A percentile compares a stretch with the other conserved stretches of the same genome.
phyloP scores from a whole-genome alignment of 805 yeast genomes.

The Wickerhamomyces hampshirensis region DNA sequence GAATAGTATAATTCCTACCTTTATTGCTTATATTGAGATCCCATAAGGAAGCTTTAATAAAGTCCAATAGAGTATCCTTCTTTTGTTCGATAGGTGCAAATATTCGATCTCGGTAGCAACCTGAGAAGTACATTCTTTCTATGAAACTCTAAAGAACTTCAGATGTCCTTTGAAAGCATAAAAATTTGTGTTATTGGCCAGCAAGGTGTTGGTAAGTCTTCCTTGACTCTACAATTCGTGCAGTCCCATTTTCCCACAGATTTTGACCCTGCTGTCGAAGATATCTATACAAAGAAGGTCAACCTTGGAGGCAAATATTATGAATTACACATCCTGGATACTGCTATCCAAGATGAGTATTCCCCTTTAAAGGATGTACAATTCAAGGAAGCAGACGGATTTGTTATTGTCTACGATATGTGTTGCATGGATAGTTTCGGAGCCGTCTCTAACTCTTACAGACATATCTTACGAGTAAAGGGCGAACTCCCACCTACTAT shows the following conservation, averaged over 20 bases:
- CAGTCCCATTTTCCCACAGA: slow-evolving; percentile 61
- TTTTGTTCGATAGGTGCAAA: no score
- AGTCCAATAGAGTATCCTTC: no score
- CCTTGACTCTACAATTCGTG: slow-evolving; percentile 56
- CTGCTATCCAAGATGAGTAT: slow-evolving; percentile 81
- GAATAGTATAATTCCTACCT: no score
- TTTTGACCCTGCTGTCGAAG: slow-evolving; percentile 66
- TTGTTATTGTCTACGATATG: slow-evolving; percentile 16
- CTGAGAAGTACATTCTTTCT: no score
- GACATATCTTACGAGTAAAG: slow-evolving; percentile 16
- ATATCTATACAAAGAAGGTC: slow-evolving; percentile 54
- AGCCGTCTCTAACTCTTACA: slow-evolving; percentile 9
- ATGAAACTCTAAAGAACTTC: not conserved
- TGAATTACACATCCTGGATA: slow-evolving; percentile 59
- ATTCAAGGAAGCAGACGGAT: slow-evolving; percentile 20
- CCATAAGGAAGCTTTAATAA: no score
- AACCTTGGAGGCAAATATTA: slow-evolving; percentile 48
- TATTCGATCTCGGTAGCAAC: no score
- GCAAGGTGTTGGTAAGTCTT: slow-evolving; percentile 67
- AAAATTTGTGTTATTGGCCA: slow-evolving; percentile 51
- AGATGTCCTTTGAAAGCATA: not conserved
- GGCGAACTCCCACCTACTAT: slow-evolving; percentile 17
- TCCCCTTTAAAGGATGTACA: slow-evolving; percentile 56
- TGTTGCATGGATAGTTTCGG: slow-evolving; percentile 12
- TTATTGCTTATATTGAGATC: no score